Evolutionary conservation across 805 yeast species (phyloP).

Genomic region (Grigorovia yakushimaensis): DNA sequence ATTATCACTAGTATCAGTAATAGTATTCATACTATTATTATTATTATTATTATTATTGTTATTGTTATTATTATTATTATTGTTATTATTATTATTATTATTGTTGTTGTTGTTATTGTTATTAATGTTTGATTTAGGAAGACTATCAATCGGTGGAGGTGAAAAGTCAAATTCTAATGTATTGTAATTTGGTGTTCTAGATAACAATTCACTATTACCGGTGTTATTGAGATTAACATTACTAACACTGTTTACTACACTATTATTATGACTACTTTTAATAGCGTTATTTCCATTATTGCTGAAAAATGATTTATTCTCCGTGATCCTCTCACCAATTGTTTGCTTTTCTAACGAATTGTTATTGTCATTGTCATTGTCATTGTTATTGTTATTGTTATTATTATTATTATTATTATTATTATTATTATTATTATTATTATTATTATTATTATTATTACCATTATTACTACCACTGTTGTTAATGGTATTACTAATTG

Average conservation of each 20-base stretch:
- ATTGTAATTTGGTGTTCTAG: slow-evolving; percentile 16
- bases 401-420: not conserved
- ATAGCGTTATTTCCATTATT: not conserved
- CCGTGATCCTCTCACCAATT: not conserved
- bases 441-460: not conserved
- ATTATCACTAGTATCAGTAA: not conserved
- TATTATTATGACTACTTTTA: too few species aligned
- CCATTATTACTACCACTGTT: not conserved
- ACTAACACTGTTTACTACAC: too few species aligned
- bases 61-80: slow-evolving; percentile 1
- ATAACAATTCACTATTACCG: slow-evolving; percentile 13
- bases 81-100: not conserved
- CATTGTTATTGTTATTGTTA: not conserved
- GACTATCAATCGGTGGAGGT: slow-evolving; percentile 1
- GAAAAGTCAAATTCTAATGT: slow-evolving; percentile 13
- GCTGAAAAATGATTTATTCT: not conserved
- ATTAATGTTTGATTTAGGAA: slow-evolving; percentile 4
- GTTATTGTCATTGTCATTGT: not conserved
- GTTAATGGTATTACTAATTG: not conserved
- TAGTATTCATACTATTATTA: not conserved
- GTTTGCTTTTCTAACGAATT: not conserved
- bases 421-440: not conserved
- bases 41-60: not conserved
- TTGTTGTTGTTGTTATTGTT: not conserved
- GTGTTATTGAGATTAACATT: not conserved